These are phyloP conservation scores for Dalbergia oliveri DNA, from an alignment of 306 rosid species.

Conservation along the genomic window DNA sequence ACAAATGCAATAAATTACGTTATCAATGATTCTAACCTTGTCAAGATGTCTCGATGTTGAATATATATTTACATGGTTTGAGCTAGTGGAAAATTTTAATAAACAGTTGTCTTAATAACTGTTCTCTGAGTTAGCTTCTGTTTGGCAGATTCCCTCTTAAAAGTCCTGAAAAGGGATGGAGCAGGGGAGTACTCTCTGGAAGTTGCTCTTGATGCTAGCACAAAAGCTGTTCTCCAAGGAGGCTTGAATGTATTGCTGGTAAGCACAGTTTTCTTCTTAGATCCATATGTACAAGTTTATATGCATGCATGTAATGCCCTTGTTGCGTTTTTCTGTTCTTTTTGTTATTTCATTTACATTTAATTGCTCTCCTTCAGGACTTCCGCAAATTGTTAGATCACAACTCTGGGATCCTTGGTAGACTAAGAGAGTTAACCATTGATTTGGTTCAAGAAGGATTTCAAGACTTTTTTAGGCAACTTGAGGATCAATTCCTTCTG, in stretches of 20 bases:
- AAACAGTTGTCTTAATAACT: constrained; percentile 15
- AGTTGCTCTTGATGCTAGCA: constrained; percentile 74
- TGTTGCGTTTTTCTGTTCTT: constrained; percentile 15
- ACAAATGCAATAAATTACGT: constrained; percentile 35
- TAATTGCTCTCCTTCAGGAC: constrained; percentile 63
- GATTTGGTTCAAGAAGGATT: constrained; percentile 97
- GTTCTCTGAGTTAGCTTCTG: constrained; percentile 44
- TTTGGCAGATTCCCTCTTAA: constrained; percentile 77
- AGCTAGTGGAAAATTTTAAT: constrained; percentile 21
- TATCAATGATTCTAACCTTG: constrained; percentile 19
- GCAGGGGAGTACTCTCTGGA: constrained; percentile 69
- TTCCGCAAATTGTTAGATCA: constrained; percentile 80
- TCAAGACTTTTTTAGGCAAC: constrained; percentile 81
- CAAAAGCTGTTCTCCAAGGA: constrained; percentile 84
- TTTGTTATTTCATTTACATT: constrained; percentile 43
- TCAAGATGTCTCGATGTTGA: constrained; percentile 25
- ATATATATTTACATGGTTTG: constrained; percentile 29
- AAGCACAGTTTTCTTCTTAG: constrained; percentile 48
- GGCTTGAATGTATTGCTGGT: constrained; percentile 79
- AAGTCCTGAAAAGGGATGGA: constrained; percentile 71
- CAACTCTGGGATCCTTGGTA: constrained; percentile 64
- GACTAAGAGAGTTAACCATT: constrained; percentile 65
- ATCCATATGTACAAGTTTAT: constrained; percentile 28
- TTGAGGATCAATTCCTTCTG: constrained; percentile 71
- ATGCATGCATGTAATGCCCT: constrained; percentile 16